Base-by-base conservation (phyloP, 768 basidiomycete species). In the Steccherinum ochraceum region DNA sequence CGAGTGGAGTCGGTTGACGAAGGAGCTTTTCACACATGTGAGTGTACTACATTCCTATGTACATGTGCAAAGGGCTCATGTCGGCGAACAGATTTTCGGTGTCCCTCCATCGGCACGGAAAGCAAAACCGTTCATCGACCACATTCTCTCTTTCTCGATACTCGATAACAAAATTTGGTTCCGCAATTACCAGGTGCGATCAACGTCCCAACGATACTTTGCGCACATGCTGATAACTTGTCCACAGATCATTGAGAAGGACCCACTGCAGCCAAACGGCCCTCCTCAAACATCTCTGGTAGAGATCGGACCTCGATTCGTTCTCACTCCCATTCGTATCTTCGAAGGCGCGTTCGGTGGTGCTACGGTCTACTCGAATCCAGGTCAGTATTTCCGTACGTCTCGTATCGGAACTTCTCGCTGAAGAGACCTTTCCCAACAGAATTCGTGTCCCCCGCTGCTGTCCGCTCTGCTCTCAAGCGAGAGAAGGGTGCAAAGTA, bases 161-260 rank as follows among this genome's bases (percentile, higher is more conserved):
- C 78, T 95, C 24, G 96, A 99, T 74, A 78, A 80, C 62, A 98
- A 96, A 67, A 92, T 98, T 57, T 99, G 96, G 96, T 98, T 98
- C 76, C 83, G 96, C 57, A 98, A 98, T 69, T 99, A 88, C 74
- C 96, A 99, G 80, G 92, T 93, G 52, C 57, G 73, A 53, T 43
- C n/a, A n/a, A n/a, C n/a, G n/a, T n/a, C 27, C 21, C 13, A 2
- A 11, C 11, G 40, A 24, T n/a, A 1, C 18, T 41, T 30, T 23
- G 26, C n/a, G n/a, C n/a, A n/a, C n/a, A n/a, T n/a, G n/a, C n/a
- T n/a, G n/a, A n/a, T n/a, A n/a, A n/a, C 47, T 41, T 18, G 21
- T 43, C 40, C 35, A 20, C 63, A 96, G 90, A 94, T 95, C 54
- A 71, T 96, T 50, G 93, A 96, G 68, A 97, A 94, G 66, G 93